Evolutionary conservation across 345 rosid genomes (phyloP), one percentile per base, ranked within the genome.

Genomic region (Eucalyptus marginata): DNA sequence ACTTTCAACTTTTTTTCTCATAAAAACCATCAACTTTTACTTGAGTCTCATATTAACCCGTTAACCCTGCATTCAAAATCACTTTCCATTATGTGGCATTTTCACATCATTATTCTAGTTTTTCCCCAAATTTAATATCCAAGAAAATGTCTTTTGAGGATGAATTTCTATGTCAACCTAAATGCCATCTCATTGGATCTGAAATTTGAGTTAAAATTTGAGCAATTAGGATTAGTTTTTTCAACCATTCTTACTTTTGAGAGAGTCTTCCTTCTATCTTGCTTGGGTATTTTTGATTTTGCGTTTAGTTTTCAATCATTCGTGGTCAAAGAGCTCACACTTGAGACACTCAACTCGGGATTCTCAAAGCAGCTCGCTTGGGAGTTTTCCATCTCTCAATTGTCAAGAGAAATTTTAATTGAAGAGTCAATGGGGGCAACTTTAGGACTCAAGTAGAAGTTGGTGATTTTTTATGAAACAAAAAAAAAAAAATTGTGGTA

Each of bases 341-440:
- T 56, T 56, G 62, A 56, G 62, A 56, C 1, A 56, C 62, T 56
- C 27, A 20, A 10, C 62, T 56, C 0, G 1, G 27, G 29, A 56
- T 3, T 2, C 62, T 4, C 0, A 1, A 1, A 56, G 27, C 3
- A 22, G 27, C 62, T 56, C 2, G 13, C 29, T 56, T 56, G 62
- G 62, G 27, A 22, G 29, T 56, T 56, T 22, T 22, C 62, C 8
- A 22, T 56, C 12, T 56, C 62, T 56, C 62, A 8, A 56, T 56
- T 56, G 27, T 56, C 3, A 9, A 22, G 62, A 56, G 13, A 56
- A 56, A 22, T 56, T 56, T 22, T 9, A 12, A 56, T 22, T 22
- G 62, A 24, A 56, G 27, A 56, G 13, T 56, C 13, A 4, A 56
- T 20, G 27, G 62, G 5, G 27, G 27, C 3, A 56, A 5, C 11